Evolutionary conservation across 2,329 filamentous ascomycete genomes (phyloP).

Genomic region (Fusarium dimerum): DNA sequence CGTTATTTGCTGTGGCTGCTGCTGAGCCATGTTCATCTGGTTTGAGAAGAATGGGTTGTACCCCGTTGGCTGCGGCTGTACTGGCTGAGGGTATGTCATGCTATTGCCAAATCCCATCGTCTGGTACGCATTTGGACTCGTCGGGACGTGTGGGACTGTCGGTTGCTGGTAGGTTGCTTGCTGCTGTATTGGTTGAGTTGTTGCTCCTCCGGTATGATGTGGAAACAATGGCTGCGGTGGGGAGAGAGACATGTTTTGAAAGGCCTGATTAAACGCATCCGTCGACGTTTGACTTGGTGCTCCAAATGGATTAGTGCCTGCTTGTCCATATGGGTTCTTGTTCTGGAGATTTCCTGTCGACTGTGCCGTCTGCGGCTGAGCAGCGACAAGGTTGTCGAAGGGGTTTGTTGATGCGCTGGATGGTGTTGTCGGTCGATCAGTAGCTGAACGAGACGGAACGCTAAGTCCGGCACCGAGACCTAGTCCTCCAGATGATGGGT

Average conservation of each 20-base stretch:
- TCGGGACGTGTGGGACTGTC: conserved; percentile 44
- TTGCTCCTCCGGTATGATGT: conserved; percentile 69
- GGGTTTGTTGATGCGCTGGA: conserved; percentile 62
- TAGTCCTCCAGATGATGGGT: conserved; percentile 35
- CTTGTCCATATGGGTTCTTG: conserved; percentile 55
- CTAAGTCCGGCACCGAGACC: conserved; percentile 36
- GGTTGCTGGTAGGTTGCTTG: conserved; percentile 46
- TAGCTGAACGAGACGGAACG: conserved; percentile 30
- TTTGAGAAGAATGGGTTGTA: conserved; percentile 56
- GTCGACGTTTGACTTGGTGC: conserved; percentile 38
- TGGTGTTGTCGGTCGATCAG: conserved; percentile 40
- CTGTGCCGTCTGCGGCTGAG: conserved; percentile 63
- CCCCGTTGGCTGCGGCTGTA: conserved; percentile 42
- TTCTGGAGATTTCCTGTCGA: conserved; percentile 63
- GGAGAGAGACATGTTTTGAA: conserved; percentile 74
- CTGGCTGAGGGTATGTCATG: conserved; percentile 44
- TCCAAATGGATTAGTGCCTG: conserved; percentile 67
- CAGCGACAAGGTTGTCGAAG: conserved; percentile 60
- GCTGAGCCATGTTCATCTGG: conserved; percentile 33
- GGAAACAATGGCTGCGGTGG: conserved; percentile 66
- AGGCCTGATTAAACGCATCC: conserved; percentile 62
- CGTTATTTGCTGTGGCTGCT: conserved; percentile 36
- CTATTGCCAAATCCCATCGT: conserved; percentile 43
- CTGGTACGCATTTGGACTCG: conserved; percentile 43
- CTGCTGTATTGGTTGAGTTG: conserved; percentile 41